Evolutionary conservation across 2,329 filamentous ascomycete species (phyloP), one percentile per base, ranked within the genome.

Genomic region (Fonsecaea nubica): DNA sequence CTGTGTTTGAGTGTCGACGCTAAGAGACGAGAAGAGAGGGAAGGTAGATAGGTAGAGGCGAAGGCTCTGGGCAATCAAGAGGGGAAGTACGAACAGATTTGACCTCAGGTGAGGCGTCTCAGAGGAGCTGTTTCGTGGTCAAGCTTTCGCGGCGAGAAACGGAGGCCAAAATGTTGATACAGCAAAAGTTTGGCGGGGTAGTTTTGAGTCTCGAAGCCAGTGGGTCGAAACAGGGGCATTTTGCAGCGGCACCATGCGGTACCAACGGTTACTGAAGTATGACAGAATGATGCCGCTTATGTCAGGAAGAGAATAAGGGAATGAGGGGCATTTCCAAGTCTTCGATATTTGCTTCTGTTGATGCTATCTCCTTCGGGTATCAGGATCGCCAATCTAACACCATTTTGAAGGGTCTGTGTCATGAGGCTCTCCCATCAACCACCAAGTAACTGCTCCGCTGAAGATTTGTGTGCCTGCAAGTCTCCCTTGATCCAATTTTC

Each of bases 151-250:
- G 63, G 63, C 50, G 25, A 60, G 63, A 65, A 35, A 55, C 63
- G 63, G 63, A 56, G 58, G 38, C 25, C 58, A 61, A 62, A 65
- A 65, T 60, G 59, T 66, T 63, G 64, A 59, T 53, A 58, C 54
- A 38, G 35, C 48, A 52, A 61, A 54, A 21, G n/a, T 61, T 38
- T 52, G 58, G 65, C 61, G 65, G 65, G 65, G 65, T 62, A 63
- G 30, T 48, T 33, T 53, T 38, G 10, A 38, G 38, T 15, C 15
- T 15, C 38, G 12, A 50, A 8, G 25, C 21, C 45, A 50, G 45
- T 10, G 45, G 45, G 45, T 50, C 45, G 45, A 25, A n/a, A 18
- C 18, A 50, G 45, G 40, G 18, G 45, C 45, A 25, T 25, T 21
- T 18, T 21, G n/a, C n/a, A 18, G 42, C 8, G 36, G 10, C n/a